Conservation (phyloP, 495 filamentous ascomycete species). For the Pyronema omphalodes region DNA sequence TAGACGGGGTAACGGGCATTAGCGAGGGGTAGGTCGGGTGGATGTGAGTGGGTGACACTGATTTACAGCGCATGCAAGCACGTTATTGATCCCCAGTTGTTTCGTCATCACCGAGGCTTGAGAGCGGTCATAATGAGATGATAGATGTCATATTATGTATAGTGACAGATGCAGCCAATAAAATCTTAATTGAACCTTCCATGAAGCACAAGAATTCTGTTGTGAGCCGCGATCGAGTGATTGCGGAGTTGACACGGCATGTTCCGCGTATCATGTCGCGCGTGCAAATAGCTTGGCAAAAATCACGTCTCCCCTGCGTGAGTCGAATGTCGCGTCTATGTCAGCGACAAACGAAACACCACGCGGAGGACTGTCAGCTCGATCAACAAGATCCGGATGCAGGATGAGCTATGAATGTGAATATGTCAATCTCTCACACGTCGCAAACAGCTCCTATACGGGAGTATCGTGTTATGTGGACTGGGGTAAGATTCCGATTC, state of each 20-base stretch:
- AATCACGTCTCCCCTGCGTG: background rate
- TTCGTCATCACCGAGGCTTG: background rate
- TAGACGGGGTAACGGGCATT: background rate
- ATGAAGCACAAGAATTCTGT: too few relatives aligned
- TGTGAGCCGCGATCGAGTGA: too few relatives aligned
- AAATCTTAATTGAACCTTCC: too few relatives aligned
- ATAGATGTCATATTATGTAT: too few relatives aligned
- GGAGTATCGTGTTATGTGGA: conserved; percentile 23
- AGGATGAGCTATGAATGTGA: background rate
- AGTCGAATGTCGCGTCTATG: too few relatives aligned
- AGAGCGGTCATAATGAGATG: background rate
- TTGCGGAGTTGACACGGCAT: too few relatives aligned
- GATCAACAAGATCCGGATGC: background rate
- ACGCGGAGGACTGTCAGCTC: too few relatives aligned
- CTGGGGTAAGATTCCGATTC: conserved; percentile 10
- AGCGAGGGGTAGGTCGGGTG: background rate
- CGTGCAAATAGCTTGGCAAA: background rate
- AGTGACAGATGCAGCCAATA: too few relatives aligned
- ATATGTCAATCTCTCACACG: background rate
- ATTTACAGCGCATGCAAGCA: background rate
- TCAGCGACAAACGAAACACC: too few relatives aligned
- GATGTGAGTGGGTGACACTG: background rate
- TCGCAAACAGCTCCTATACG: conserved; percentile 19
- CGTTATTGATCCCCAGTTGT: background rate
- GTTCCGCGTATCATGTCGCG: too few relatives aligned